Base-by-base conservation (phyloP, 257 asterid species). In the Nicotiana sylvestris region DNA sequence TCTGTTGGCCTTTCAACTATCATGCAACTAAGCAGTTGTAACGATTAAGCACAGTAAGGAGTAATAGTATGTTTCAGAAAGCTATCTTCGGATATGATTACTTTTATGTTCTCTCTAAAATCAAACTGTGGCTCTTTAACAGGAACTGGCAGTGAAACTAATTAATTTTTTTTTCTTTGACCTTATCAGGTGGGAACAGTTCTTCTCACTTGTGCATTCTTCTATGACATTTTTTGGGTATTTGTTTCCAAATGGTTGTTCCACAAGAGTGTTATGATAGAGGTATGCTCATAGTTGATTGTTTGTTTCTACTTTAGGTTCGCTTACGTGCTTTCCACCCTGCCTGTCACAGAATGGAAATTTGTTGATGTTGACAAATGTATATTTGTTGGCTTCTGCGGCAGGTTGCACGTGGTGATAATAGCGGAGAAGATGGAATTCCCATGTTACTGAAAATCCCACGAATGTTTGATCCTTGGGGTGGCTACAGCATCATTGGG, bases 181-280 rank as follows among this genome's bases (percentile, higher is more conserved):
- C 82, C 17, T 85, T 35, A 85, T 79, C 92, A 96, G 99, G 99
- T 96, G 81, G 99, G 99, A 87, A 92, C 99, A 8, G 97, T 96
- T 77, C 93, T 96, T 39, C 97, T 96, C 58, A 83, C 97, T 53
- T 94, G 98, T 83, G 98, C 98, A 4, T 93, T 96, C 91, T 82
- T 96, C 83, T 96, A 96, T 43, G 99, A 96, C 87, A 94, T 96
- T 11, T 93, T 94, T 81, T 96, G 99, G 99, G 99, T 96, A 70
- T 96, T 96, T 70, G 83, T 93, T 88, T 92, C 99, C 61, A 92
- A 96, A 85, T 84, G 87, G 96, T 86, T 90, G 98, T 96, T 96
- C 91, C 90, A 94, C 29, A 90, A 96, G 94, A 96, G 99, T 58
- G 97, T 96, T 61, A 96, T 96, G 99, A 96, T 96, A 86, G 99